Conservation (phyloP, 2,329 filamentous ascomycete genomes). For the Fusarium graminum region DNA sequence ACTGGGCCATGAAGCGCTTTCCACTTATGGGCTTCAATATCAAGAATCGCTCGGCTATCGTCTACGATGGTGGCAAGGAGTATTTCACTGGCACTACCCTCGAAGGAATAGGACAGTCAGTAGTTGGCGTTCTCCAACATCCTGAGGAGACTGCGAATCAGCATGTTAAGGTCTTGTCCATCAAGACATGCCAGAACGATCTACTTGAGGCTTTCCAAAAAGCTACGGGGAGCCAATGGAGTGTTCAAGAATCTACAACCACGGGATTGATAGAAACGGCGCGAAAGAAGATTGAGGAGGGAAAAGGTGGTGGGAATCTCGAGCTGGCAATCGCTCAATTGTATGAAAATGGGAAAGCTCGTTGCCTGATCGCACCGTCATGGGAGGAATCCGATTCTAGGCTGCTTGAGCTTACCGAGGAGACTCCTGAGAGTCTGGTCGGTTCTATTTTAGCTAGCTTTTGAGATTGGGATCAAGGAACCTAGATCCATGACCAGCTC, state of each 20-base stretch:
- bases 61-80: slow-evolving; percentile 32
- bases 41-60: slow-evolving; percentile 2
- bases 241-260: slow-evolving; percentile 8
- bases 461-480: not conserved
- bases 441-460: slow-evolving; percentile 2
- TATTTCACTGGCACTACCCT: slow-evolving; percentile 32
- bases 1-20: slow-evolving; percentile 38
- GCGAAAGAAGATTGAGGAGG: slow-evolving; percentile 15
- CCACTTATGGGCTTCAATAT: slow-evolving; percentile 33
- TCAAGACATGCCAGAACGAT: slow-evolving; percentile 35
- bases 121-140: slow-evolving; percentile 29
- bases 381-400: slow-evolving; percentile 32
- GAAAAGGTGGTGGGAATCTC: slow-evolving; percentile 25
- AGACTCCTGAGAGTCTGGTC: slow-evolving; percentile 10
- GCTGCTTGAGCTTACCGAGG: slow-evolving; percentile 11
- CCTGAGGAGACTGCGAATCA: slow-evolving; percentile 28
- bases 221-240: slow-evolving; percentile 12
- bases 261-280: slow-evolving; percentile 21
- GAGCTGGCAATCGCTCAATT: slow-evolving; percentile 35
- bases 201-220: slow-evolving; percentile 21
- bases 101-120: slow-evolving; percentile 31
- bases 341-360: slow-evolving; percentile 13
- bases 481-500: not conserved
- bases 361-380: slow-evolving; percentile 17
- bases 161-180: slow-evolving; percentile 27